A percentile compares a stretch with the other conserved stretches of the same genome.
These are phyloP conservation scores for Plenodomus biglobosus DNA, from an alignment of 2,329 filamentous ascomycete species.

Conservation along the genomic window DNA sequence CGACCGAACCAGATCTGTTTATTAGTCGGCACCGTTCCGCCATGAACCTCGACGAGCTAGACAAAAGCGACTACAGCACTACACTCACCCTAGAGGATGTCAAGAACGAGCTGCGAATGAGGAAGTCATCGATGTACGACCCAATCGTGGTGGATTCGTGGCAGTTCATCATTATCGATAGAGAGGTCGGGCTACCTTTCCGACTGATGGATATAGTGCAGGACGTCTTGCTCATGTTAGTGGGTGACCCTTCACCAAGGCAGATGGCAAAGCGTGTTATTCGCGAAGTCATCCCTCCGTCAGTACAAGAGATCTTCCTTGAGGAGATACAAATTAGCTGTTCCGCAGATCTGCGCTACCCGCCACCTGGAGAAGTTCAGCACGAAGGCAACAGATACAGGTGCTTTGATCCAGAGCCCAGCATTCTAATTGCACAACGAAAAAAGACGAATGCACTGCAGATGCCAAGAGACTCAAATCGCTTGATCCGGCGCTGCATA, in stretches of 20 bases:
- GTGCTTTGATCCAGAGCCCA: constrained; percentile 18
- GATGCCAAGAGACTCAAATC: constrained; percentile 20
- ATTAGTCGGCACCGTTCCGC: constrained; percentile 25
- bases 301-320: constrained; percentile 24
- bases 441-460: constrained; percentile 4
- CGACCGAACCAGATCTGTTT: constrained; percentile 26
- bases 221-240: constrained; percentile 27
- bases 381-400: constrained; percentile 32
- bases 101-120: constrained; percentile 27
- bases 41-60: constrained; percentile 11
- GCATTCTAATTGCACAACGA: constrained; percentile 10
- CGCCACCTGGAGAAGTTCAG: constrained; percentile 24
- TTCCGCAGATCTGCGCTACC: constrained; percentile 14
- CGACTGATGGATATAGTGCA: constrained; percentile 32
- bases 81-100: constrained; percentile 29
- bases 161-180: constrained; percentile 38
- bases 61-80: constrained; percentile 16
- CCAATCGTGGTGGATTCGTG: constrained; percentile 35
- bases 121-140: constrained; percentile 33
- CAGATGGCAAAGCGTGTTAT: constrained; percentile 28
- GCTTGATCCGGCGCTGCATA: constrained; percentile 25
- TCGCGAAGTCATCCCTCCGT: constrained; percentile 24
- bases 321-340: constrained; percentile 24
- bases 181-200: constrained; percentile 27
- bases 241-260: constrained; percentile 24